phyloP scores from a whole-genome alignment of 768 basidiomycete genomes.

The Clathrus columnatus region DNA sequence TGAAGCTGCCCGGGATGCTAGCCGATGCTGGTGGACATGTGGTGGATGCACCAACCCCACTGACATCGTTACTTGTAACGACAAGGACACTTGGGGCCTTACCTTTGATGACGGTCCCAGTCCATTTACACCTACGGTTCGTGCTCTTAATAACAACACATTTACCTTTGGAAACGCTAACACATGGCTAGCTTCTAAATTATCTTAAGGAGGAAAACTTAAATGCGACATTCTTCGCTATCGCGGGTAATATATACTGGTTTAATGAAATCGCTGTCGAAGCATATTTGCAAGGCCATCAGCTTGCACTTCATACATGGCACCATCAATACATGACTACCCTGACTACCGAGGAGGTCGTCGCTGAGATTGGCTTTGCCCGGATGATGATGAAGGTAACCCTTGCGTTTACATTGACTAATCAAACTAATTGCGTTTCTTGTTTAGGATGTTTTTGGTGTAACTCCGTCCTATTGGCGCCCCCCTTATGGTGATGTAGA shows the following conservation, averaged over 20 bases:
- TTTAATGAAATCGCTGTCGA: slow-evolving; percentile 66
- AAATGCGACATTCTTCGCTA: slow-evolving; percentile 84
- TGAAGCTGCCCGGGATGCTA: slow-evolving; percentile 42
- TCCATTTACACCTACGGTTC: slow-evolving; percentile 21
- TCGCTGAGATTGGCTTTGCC: slow-evolving; percentile 92
- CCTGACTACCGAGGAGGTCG: slow-evolving; percentile 72
- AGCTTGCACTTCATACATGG: slow-evolving; percentile 87
- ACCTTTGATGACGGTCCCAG: slow-evolving; percentile 83
- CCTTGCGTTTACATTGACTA: slow-evolving; percentile 17
- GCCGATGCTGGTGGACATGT: slow-evolving; percentile 88
- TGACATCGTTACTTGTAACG: slow-evolving; percentile 62
- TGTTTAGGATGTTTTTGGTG: slow-evolving; percentile 47
- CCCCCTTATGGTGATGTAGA: slow-evolving; percentile 85
- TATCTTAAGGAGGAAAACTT: slow-evolving; percentile 59
- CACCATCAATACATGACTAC: slow-evolving; percentile 72
- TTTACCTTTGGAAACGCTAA: background rate
- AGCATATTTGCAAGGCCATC: slow-evolving; percentile 73
- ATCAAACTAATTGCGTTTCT: slow-evolving; percentile 25
- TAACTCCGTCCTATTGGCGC: slow-evolving; percentile 71
- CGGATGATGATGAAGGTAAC: slow-evolving; percentile 69
- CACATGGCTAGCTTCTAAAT: slow-evolving; percentile 19
- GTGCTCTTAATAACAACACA: background rate
- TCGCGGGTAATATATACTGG: slow-evolving; percentile 78
- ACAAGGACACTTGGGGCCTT: slow-evolving; percentile 69
- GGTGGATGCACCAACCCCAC: slow-evolving; percentile 54